These are phyloP conservation scores for Neofusicoccum umdonicola DNA, from an alignment of 2,329 filamentous ascomycete species.

Conservation along the genomic window DNA sequence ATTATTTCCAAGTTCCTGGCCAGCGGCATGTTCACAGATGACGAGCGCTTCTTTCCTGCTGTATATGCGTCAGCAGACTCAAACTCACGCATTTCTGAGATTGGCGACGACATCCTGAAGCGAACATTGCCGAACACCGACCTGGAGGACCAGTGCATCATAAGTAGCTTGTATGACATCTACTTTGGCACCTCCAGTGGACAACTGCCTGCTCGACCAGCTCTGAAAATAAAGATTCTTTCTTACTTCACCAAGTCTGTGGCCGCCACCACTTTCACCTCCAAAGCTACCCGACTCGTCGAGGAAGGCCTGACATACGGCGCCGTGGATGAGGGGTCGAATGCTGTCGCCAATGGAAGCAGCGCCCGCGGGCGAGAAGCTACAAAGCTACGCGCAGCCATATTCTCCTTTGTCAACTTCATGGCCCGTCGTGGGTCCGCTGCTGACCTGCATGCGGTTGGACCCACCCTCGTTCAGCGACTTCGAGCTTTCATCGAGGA, in stretches of 20 bases:
- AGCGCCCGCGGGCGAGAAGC: constrained; percentile 61
- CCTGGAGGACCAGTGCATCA: constrained; percentile 65
- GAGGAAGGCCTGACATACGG: constrained; percentile 43
- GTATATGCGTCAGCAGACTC: constrained; percentile 79
- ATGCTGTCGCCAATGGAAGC: constrained; percentile 44
- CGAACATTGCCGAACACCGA: constrained; percentile 65
- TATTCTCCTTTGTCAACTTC: constrained; percentile 87
- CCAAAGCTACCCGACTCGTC: constrained; percentile 68
- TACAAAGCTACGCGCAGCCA: constrained; percentile 73
- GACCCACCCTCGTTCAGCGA: constrained; percentile 64
- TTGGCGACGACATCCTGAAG: constrained; percentile 89
- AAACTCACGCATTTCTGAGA: constrained; percentile 75
- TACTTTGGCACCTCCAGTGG: constrained; percentile 56
- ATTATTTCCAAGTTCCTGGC: constrained; percentile 70
- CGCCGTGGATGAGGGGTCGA: constrained; percentile 24
- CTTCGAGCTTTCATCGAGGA: constrained; percentile 71
- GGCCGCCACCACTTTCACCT: constrained; percentile 66
- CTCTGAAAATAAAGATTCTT: constrained; percentile 76
- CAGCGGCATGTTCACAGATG: constrained; percentile 80
- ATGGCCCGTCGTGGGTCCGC: constrained; percentile 70
- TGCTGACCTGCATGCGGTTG: constrained; percentile 62
- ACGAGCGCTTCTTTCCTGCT: constrained; percentile 79
- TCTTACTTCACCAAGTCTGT: constrained; percentile 73
- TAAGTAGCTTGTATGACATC: constrained; percentile 67
- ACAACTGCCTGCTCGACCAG: constrained; percentile 50